Base-by-base conservation (phyloP, 345 rosid species). In the Sonneratia alba region DNA sequence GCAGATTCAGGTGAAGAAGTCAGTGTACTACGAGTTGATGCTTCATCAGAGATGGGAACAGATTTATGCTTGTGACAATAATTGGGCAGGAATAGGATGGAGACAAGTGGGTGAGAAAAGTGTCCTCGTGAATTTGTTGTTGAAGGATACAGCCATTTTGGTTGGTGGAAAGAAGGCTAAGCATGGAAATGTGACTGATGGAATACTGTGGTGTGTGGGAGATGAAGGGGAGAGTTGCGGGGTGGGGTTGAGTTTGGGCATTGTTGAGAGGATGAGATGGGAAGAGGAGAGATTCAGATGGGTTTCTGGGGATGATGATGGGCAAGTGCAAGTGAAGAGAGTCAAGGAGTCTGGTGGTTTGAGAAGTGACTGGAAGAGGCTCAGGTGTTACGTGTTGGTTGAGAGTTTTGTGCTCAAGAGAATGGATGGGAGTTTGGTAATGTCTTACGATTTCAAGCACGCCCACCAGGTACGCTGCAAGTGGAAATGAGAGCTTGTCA, bases 21-120 rank as follows among this genome's bases (percentile, higher is more conserved):
- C 93, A 36, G 77, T 76, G 76, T 80, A 82, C 66, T 91, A 91
- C 42, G 73, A 71, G 55, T 80, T 88, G 85, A 80, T 82, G 16
- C 87, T 91, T 15, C 77, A 80, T 72, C 90, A 91, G 57, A 80
- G 78, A n/a, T 87, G 91, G 91, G 85, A 87, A 74, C 80, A 78
- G 68, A 73, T 91, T 45, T 85, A 75, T 67, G 55, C 79, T 4
- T 75, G 80, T 1, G 83, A 82, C 6, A 87, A 80, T n/a, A 4
- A 13, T 32, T 0, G 59, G 6, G 63, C 66, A 0, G 6, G 45
- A 4, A 42, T 42, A 9, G 76, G 67, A n/a, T n/a, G 9, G 6
- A 55, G 24, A 19, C 22, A 21, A 55, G 8, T 21, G 24, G 18
- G 7, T 55, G 75, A 64, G 19, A 40, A 38, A 8, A 57, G 51